Base-by-base conservation (phyloP, 768 basidiomycete genomes). In the Macrolepiota albuminosa region DNA sequence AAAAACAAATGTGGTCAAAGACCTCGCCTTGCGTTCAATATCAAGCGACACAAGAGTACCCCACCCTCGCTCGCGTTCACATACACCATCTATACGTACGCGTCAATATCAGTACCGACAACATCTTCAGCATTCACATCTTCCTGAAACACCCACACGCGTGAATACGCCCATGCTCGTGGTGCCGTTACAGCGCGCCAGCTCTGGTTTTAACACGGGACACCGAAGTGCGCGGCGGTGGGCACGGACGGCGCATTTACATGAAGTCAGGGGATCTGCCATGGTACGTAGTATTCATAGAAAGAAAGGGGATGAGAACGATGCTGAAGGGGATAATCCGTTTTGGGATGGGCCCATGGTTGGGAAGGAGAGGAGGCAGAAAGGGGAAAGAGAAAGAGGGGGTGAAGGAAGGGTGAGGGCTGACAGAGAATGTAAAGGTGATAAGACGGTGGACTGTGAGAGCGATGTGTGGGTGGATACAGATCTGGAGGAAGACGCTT, bases 211-310 rank as follows among this genome's bases (percentile, higher is more conserved):
- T 14, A 40, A 31, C 14, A 48, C 57, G 46, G 37, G 29, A 6
- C 78, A 78, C 7, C 75, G 72, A 54, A 80, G 81, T 56, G 79
- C 81, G 18, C 82, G 79, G 61, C 78, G 78, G 40, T 86, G 84
- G 81, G 87, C 87, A 24, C 75, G 84, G 40, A 86, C 76, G 0
- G 84, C 88, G 3, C 88, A 90, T 74, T 64, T 89, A 49, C 88
- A 90, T 62, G 84, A 87, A 66, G 82, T 88, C n/a, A 51, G 61
- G 46, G 51, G 46, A 18, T 56, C 54, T 42, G 49, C 26, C 10
- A 3, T 42, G 6, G 29, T 11, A 14, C 57, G 29, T 37, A 16
- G 21, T 10, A 31, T 24, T 4, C 31, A 62, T 26, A 34, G 18
- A 29, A 57, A 31, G 34, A 58, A 10, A 34, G 26, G 31, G 11